Conservation (phyloP, 1,284 basidiomycete genomes). For the Moniliophthora roreri region DNA sequence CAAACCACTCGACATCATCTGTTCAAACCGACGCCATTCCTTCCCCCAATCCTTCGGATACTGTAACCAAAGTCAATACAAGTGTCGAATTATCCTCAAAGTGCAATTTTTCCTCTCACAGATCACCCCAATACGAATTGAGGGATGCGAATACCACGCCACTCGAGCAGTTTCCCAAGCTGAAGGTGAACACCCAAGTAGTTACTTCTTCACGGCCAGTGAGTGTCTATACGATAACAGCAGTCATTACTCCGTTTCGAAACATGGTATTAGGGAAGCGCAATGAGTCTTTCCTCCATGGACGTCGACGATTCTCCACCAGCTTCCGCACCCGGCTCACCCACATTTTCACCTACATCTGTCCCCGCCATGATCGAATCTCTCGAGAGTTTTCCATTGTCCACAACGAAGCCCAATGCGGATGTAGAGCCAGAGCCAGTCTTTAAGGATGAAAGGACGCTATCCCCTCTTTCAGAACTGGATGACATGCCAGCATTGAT, state of each 20-base stretch:
- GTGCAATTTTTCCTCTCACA: too few species aligned
- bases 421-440: conserved; percentile 12
- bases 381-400: not conserved
- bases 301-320: conserved; percentile 48
- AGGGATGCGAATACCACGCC: not conserved
- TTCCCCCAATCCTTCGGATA: conserved; percentile 1
- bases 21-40: conserved; percentile 10
- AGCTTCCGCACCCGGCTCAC: conserved; percentile 22
- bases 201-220: not conserved
- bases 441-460: conserved; percentile 13
- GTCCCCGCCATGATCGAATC: not conserved
- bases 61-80: conserved; percentile 13
- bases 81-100: not conserved
- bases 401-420: not conserved
- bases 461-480: not conserved
- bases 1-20: conserved; percentile 15
- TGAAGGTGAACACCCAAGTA: not conserved
- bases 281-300: conserved; percentile 56
- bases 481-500: not conserved
- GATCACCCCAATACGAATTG: not conserved
- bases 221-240: not conserved
- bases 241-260: not conserved
- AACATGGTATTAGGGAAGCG: conserved; percentile 13
- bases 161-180: not conserved
- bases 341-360: conserved; percentile 1